Evolutionary conservation across 441 rosid species (phyloP), one percentile per base, ranked within the genome.

Genomic region (Erodium texanum): DNA sequence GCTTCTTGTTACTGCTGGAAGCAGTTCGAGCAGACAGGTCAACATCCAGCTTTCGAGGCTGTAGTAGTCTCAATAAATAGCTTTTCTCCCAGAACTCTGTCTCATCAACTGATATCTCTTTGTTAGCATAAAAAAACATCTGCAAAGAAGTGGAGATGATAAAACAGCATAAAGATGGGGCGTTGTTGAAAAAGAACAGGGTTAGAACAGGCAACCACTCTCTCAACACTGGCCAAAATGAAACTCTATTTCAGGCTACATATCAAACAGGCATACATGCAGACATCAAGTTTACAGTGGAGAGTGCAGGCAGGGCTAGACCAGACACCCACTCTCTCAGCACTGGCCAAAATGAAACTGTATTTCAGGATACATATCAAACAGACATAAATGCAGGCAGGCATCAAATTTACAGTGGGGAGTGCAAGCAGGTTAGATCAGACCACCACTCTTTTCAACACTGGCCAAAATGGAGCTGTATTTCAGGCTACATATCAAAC

Each of bases 61-160:
- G 81, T 64, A 70, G 75, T 64, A 66, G 82, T 79, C 81, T 88
- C 75, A 85, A 72, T 62, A 86, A 74, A 81, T 92, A 89, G 74
- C 97, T 87, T 82, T 84, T 86, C 79, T 94, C 99, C 98, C 99
- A 94, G 71, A 89, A 89, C 59, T 86, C 98, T n/a, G 96, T 82
- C 74, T 89, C 87, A 34, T 83, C 87, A 75, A 87, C 83, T 23
- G 94, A 81, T 76, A 88, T 81, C 41, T 77, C 80, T 67, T 73
- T 81, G 71, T 84, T 88, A 72, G 89, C 88, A 79, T 85, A 84
- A 75, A 89, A 87, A 82, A 87, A 87, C 88, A 94, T 76, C 99
- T 94, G 80, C 75, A 23, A 18, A 59, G 67, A 7, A 36, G 56
- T 48, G 19, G 18, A 48, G 19, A n/a, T 48, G 36, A 67, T 59